Base-by-base conservation (phyloP, 257 asterid species). In the Solanum phureja region DNA sequence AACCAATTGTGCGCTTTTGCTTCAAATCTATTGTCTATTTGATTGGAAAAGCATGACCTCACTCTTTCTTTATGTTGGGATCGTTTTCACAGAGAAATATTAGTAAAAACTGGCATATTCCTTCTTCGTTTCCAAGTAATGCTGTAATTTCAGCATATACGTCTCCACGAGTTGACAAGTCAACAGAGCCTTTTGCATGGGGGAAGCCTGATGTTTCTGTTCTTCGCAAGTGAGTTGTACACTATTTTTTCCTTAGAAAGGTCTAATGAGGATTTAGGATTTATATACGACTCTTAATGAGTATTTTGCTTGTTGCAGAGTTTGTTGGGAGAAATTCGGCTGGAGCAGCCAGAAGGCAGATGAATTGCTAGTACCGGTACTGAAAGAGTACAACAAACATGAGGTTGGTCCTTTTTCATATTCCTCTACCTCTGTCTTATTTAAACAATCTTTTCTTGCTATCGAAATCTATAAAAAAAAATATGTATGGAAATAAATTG, bases 101-200 rank as follows among this genome's bases (percentile, higher is more conserved):
- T 88, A 97, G 99, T 93, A 97, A 97, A 93, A 95, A 95, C 90
- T 95, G 99, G 99, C 98, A 97, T 87, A 89, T 97, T 83, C 95
- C 98, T 87, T 89, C 96, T 74, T 85, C 98, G 38, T 96, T 96
- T 90, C 99, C 99, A 35, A 95, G 99, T 89, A 96, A 93, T 89
- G 95, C 95, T 31, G 99, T 97, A 89, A 91, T 93, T 88, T 92
- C 93, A n/a, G 99, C 99, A 37, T 96, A 97, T 88, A 90, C 87
- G 81, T 92, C 96, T 90, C 98, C 99, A 4, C 98, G 96, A 92
- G 99, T 97, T 88, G 99, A 96, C 86, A 95, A 94, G 91, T 94
- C 99, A 44, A 95, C 94, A 8, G 98, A 95, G 49, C 89, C 98
- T 21, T 96, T 95, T 83, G 89, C 96, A 13, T 97, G 98, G 99